Percentiles rank a stretch among this genome's conserved stretches.
These are phyloP conservation scores for Mycena epipterygia DNA, from an alignment of 768 basidiomycete genomes.

Conservation along the genomic window DNA sequence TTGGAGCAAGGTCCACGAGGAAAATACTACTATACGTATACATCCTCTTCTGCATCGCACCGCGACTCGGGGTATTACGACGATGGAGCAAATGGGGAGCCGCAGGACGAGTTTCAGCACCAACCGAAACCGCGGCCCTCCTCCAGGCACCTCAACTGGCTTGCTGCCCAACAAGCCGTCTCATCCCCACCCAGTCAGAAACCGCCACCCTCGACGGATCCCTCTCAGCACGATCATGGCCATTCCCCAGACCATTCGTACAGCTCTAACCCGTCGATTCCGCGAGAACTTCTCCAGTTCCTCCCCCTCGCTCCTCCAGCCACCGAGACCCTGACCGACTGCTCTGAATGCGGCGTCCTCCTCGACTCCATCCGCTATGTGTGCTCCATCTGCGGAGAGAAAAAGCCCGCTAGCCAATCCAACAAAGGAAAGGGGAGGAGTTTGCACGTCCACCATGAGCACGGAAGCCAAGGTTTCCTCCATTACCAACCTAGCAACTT, in stretches of 20 bases:
- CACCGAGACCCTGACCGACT: slow-evolving; percentile 77
- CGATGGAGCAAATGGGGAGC: slow-evolving; percentile 46
- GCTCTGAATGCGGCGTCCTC: slow-evolving; percentile 82
- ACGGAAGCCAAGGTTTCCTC: slow-evolving; percentile 51
- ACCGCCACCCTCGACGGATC: slow-evolving; percentile 43
- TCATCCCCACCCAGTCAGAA: slow-evolving; percentile 33
- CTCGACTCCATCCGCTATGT: slow-evolving; percentile 92
- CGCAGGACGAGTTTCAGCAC: slow-evolving; percentile 41
- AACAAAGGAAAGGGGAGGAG: slow-evolving; percentile 68
- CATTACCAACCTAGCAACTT: slow-evolving; percentile 40
- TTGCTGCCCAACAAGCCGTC: slow-evolving; percentile 65
- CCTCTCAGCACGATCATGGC: slow-evolving; percentile 44
- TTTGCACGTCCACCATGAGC: slow-evolving; percentile 37
- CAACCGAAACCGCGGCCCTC: slow-evolving; percentile 66
- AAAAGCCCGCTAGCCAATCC: slow-evolving; percentile 57
- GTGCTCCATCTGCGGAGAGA: slow-evolving; percentile 90
- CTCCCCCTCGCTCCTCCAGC: slow-evolving; percentile 64
- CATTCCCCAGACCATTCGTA: slow-evolving; percentile 38
- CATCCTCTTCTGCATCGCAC: slow-evolving; percentile 34
- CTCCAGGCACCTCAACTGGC: slow-evolving; percentile 77
- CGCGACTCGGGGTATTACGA: slow-evolving; percentile 72
- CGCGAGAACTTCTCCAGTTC: slow-evolving; percentile 67
- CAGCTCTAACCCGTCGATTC: slow-evolving; percentile 52
- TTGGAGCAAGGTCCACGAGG: slow-evolving; percentile 77
- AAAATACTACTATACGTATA: slow-evolving; percentile 84